These are phyloP conservation scores for Auricularia cornea DNA, from an alignment of 768 basidiomycete genomes.

Conservation along the genomic window DNA sequence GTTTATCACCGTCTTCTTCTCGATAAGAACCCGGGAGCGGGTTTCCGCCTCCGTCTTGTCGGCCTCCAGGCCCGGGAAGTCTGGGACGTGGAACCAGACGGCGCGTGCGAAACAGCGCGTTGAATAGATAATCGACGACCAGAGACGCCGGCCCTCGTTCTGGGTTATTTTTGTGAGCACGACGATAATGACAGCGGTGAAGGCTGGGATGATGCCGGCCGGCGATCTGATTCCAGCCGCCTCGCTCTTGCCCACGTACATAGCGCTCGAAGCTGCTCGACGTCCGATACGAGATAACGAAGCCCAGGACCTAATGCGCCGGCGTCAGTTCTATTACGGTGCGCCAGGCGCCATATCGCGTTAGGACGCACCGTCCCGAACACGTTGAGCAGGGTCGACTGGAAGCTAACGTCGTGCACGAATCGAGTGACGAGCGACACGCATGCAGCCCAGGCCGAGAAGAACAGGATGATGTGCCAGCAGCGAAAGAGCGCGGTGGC, in stretches of 20 bases:
- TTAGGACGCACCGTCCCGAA: conserved; percentile 24
- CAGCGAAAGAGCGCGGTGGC: conserved; percentile 44
- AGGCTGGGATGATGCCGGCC: conserved; percentile 8
- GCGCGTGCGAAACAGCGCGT: conserved; percentile 38
- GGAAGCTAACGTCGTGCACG: conserved; percentile 36
- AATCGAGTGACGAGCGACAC: conserved; percentile 43
- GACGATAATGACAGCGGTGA: no score
- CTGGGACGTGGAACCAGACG: conserved; percentile 61
- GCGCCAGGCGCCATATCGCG: background rate
- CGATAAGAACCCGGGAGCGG: conserved; percentile 45
- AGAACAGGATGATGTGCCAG: conserved; percentile 62
- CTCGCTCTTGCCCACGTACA: background rate
- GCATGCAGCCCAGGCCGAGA: conserved; percentile 51
- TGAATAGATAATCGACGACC: conserved; percentile 52
- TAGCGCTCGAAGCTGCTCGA: conserved; percentile 61
- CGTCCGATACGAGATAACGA: conserved; percentile 56
- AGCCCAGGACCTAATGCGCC: conserved; percentile 59
- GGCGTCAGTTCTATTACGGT: conserved; percentile 28
- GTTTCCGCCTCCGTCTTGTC: conserved; percentile 20
- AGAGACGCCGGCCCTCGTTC: conserved; percentile 60
- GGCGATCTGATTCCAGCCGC: background rate
- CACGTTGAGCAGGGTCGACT: conserved; percentile 60
- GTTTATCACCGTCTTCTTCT: conserved; percentile 64
- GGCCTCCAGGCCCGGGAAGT: conserved; percentile 8
- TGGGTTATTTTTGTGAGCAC: no score